A percentile compares a stretch with the other conserved stretches of the same genome.
These are phyloP conservation scores for Pythium apleroticum DNA, from an alignment of 352 stramenopile genomes.

Conservation along the genomic window DNA sequence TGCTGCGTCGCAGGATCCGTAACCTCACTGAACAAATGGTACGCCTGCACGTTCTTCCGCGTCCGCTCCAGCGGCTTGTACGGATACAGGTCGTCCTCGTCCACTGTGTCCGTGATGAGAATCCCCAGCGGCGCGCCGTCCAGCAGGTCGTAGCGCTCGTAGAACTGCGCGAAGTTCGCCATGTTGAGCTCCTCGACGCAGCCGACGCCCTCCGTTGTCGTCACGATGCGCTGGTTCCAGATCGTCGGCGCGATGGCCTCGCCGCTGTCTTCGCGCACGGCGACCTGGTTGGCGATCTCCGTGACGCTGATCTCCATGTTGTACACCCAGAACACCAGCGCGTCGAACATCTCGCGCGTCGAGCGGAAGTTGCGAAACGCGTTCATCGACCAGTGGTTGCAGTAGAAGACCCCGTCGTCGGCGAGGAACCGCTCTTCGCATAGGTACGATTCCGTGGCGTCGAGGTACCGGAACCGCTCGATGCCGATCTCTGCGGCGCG, in stretches of 20 bases:
- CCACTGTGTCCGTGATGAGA: slow-evolving; percentile 31
- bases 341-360: slow-evolving; percentile 47
- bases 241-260: slow-evolving; percentile 25
- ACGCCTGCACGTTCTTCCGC: slow-evolving; percentile 28
- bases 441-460: neutral
- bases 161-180: slow-evolving; percentile 27
- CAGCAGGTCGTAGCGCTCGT: slow-evolving; percentile 18
- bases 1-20: too few species aligned
- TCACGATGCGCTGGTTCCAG: slow-evolving; percentile 41
- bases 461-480: neutral
- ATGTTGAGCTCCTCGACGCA: slow-evolving; percentile 16
- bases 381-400: slow-evolving; percentile 33
- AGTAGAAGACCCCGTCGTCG: neutral
- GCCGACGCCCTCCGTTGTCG: slow-evolving; percentile 20
- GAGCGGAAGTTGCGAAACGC: slow-evolving; percentile 36
- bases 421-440: neutral
- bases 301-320: slow-evolving; percentile 56
- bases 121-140: slow-evolving; percentile 28
- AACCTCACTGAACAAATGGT: slow-evolving; percentile 7
- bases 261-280: slow-evolving; percentile 44
- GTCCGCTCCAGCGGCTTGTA: slow-evolving; percentile 31
- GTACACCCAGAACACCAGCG: slow-evolving; percentile 34
- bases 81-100: slow-evolving; percentile 43
- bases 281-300: slow-evolving; percentile 39
- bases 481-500: neutral